Evolutionary conservation across 768 basidiomycete genomes (phyloP).

Genomic region (Podaxis sp.): DNA sequence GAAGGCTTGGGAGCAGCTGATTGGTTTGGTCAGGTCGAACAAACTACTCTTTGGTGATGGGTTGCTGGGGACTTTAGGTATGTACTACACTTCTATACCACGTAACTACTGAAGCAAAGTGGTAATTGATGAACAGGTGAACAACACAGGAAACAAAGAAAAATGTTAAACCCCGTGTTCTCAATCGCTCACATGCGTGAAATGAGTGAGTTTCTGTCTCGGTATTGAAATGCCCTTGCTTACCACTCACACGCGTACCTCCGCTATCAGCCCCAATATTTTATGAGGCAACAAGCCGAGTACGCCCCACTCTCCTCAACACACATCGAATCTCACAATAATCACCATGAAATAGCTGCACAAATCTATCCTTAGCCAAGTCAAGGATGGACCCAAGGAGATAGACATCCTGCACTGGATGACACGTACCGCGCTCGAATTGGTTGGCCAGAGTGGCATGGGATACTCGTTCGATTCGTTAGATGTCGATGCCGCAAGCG

Average conservation of each 20-base stretch:
- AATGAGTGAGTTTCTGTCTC: constrained; percentile 21
- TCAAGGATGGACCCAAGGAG: constrained; percentile 31
- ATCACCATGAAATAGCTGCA: constrained; percentile 25
- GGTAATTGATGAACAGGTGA: constrained; percentile 29
- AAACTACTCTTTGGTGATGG: constrained; percentile 27
- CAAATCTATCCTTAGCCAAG: constrained; percentile 21
- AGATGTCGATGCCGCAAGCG: constrained; percentile 24
- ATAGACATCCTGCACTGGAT: constrained; percentile 35
- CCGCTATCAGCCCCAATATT: constrained; percentile 34
- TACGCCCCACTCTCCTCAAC: constrained; percentile 4
- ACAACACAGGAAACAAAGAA: constrained; percentile 41
- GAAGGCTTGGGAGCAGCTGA: background rate
- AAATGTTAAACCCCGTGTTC: constrained; percentile 46
- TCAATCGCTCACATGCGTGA: constrained; percentile 39
- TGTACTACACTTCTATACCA: background rate
- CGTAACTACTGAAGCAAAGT: background rate
- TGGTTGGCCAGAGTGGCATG: constrained; percentile 50
- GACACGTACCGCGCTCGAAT: constrained; percentile 47
- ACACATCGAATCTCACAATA: background rate
- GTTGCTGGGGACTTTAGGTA: constrained; percentile 28
- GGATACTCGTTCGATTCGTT: constrained; percentile 44
- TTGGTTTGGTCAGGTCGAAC: constrained; percentile 14
- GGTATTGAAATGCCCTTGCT: background rate
- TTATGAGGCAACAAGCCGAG: constrained; percentile 30
- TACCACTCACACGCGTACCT: background rate